phyloP scores from a whole-genome alignment of 1,284 basidiomycete species.

The Puccinia horiana region DNA sequence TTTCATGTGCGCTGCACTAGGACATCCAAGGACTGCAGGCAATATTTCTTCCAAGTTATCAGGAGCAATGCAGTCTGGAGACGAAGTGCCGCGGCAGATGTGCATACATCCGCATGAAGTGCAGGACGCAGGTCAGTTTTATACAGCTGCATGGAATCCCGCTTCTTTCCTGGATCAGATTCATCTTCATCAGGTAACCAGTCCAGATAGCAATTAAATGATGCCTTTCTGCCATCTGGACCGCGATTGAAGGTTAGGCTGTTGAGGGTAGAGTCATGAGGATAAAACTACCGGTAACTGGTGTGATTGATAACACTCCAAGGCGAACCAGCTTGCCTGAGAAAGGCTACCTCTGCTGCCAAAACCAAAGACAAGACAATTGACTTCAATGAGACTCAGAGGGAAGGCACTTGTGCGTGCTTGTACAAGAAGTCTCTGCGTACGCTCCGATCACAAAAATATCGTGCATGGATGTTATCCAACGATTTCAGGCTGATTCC shows the following conservation, averaged over 20 bases:
- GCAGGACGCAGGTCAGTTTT: constrained; percentile 1
- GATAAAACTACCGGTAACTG: neutral
- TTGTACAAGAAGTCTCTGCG: neutral
- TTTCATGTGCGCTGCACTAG: neutral
- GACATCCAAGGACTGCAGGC: neutral
- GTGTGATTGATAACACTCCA: neutral
- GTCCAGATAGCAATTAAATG: neutral
- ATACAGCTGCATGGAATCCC: neutral
- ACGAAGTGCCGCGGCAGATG: neutral
- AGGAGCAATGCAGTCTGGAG: neutral
- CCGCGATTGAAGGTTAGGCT: neutral
- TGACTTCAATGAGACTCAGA: neutral
- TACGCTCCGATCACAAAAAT: neutral
- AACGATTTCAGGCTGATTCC: neutral
- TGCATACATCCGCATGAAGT: neutral
- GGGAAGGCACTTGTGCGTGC: neutral
- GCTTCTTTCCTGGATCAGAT: neutral
- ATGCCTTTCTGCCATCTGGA: neutral
- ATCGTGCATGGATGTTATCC: neutral
- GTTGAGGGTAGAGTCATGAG: neutral
- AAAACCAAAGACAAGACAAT: neutral
- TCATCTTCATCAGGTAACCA: neutral
- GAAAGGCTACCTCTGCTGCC: neutral
- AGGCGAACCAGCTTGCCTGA: neutral
- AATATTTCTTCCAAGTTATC: neutral